phyloP scores from a whole-genome alignment of 1,284 basidiomycete genomes.

The Stereum hirsutum region DNA sequence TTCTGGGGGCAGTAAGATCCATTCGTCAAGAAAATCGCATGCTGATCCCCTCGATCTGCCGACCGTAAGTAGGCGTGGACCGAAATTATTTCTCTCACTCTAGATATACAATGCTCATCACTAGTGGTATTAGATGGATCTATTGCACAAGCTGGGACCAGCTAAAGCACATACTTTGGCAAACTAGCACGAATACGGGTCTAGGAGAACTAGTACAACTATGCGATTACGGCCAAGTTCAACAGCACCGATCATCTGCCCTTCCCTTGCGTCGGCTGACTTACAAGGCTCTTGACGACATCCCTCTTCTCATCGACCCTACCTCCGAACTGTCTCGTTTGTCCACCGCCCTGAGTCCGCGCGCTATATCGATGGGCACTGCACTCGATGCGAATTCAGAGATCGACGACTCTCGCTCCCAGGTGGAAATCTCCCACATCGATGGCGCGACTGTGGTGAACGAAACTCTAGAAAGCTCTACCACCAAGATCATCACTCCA shows the following conservation, averaged over 20 bases:
- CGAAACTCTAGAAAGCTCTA: background rate
- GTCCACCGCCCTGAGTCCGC: background rate
- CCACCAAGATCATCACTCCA: background rate
- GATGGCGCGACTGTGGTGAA: too few relatives aligned
- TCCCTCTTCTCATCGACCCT: background rate
- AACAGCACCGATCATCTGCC: background rate
- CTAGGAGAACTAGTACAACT: conserved; percentile 1
- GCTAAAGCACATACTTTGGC: background rate
- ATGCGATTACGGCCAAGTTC: background rate
- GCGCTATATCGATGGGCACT: background rate
- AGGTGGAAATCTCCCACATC: too few relatives aligned
- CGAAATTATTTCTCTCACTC: too few relatives aligned
- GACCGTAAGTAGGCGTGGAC: too few relatives aligned
- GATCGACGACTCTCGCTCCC: too few relatives aligned
- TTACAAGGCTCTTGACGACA: background rate
- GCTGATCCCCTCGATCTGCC: too few relatives aligned
- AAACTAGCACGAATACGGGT: background rate
- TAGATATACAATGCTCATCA: background rate
- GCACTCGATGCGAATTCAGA: background rate
- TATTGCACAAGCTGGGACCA: background rate
- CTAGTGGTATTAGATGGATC: background rate
- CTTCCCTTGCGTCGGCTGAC: background rate
- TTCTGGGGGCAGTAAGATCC: background rate
- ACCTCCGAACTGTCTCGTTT: background rate
- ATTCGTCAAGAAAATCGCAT: background rate